Base-by-base conservation (phyloP, 306 rosid genomes). In the Dalbergia oliveri region DNA sequence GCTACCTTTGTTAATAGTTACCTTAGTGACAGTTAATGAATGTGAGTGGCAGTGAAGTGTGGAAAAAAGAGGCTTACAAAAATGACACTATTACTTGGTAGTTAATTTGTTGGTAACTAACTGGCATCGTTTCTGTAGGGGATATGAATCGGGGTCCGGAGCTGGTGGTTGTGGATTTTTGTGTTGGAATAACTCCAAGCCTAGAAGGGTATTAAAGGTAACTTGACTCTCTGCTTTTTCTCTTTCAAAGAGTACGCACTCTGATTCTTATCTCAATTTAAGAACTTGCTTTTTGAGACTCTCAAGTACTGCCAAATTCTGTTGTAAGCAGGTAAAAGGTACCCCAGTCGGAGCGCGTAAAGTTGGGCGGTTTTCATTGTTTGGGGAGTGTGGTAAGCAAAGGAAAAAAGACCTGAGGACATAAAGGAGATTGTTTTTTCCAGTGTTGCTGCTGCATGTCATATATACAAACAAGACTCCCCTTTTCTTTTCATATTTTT, bases 71-170 rank as follows among this genome's bases (percentile, higher is more conserved):
- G 68, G 63, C 35, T 11, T 50, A 21, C 6, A 26, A 6, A 39
- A 13, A 39, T 21, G 34, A 9, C 23, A 51, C 12, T 72, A 66
- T 41, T 73, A 5, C 10, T 53, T 18, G 53, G 37, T 45, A 63
- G 7, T 15, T 75, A 35, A 16, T 60, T 23, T 11, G 35, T 71
- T 34, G 77, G 47, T 34, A 59, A 66, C 80, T 49, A 13, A 64
- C 49, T 72, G 43, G 50, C 71, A 41, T 70, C 73, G 76, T 54
- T 79, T 79, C 65, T 83, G 65, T 61, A 95, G 98, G 90, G 97
- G 90, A 26, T 88, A 93, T 77, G 98, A 95, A 84, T 93, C 97
- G 43, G 85, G 97, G 37, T 75, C 97, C 0, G 90, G 90, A 57
- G 78, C 64, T 51, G 92, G 91, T 75, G 94, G 97, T 19, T 95